A percentile compares a stretch with the other conserved stretches of the same genome.
phyloP scores from a whole-genome alignment of 148 eudicot species.

The Rhododendron kiyosumense region DNA sequence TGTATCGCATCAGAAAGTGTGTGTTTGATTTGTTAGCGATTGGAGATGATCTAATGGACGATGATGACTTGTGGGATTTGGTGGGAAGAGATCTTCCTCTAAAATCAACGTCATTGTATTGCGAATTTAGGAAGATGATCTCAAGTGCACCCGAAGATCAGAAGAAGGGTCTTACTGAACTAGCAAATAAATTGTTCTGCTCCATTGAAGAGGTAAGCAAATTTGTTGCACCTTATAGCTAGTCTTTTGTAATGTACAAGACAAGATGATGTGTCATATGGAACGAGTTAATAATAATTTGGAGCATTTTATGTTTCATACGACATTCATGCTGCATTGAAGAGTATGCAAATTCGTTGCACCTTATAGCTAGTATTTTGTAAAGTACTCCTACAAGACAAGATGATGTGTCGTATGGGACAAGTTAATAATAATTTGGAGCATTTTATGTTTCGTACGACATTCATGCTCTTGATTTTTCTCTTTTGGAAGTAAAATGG shows the following conservation, averaged over 20 bases:
- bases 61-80: slow-evolving; percentile 14
- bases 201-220: slow-evolving; percentile 18
- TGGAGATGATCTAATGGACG: slow-evolving; percentile 6
- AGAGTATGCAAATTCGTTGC: neutral
- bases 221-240: neutral
- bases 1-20: slow-evolving; percentile 5
- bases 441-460: neutral
- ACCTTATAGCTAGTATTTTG: neutral
- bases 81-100: slow-evolving; percentile 8
- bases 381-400: neutral
- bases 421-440: neutral
- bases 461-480: neutral
- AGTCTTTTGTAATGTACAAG: neutral
- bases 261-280: neutral
- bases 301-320: neutral
- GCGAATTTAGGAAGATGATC: slow-evolving; percentile 14
- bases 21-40: slow-evolving; percentile 9
- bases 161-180: slow-evolving; percentile 11
- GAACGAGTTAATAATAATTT: neutral
- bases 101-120: slow-evolving; percentile 14
- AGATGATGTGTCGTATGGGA: neutral
- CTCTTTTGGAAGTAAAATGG: neutral
- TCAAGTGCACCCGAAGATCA: slow-evolving; percentile 10
- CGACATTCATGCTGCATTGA: slow-evolving; percentile 8
- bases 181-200: slow-evolving; percentile 13